Conservation (phyloP, 148 eudicot genomes). For the Amaranthus cruentus region DNA sequence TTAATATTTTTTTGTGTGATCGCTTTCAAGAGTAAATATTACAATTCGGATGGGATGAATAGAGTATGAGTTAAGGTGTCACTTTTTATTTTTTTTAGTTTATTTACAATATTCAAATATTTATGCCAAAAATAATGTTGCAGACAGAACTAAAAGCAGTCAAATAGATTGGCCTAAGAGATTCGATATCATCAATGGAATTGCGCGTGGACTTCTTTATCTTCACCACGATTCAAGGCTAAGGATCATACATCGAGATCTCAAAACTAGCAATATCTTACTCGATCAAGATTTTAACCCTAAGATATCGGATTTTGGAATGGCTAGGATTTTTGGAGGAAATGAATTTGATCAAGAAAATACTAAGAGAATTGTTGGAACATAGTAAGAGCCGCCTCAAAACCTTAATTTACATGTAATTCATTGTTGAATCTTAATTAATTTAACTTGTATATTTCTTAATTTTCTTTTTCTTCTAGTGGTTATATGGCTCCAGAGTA, state of each 20-base stretch:
- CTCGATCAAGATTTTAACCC: background rate
- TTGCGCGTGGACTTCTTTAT: background rate
- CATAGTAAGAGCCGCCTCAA: slow-evolving; percentile 18
- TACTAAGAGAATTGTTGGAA: slow-evolving; percentile 28
- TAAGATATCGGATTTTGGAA: slow-evolving; percentile 2
- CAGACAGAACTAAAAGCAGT: background rate
- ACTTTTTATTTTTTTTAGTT: no score
- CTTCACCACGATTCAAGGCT: slow-evolving; percentile 9
- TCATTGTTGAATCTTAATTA: no score
- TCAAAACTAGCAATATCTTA: slow-evolving; percentile 8
- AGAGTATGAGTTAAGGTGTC: no score
- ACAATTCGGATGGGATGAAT: no score
- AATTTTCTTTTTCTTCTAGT: background rate
- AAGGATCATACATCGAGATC: slow-evolving; percentile 9
- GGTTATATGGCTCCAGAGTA: slow-evolving; percentile 4
- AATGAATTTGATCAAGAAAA: slow-evolving; percentile 17
- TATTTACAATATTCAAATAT: no score
- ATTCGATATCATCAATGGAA: slow-evolving; percentile 20
- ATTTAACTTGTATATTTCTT: no score
- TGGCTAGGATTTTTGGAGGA: slow-evolving; percentile 6
- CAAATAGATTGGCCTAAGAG: slow-evolving; percentile 20
- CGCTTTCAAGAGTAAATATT: no score
- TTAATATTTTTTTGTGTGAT: no score
- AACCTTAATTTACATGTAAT: no score
- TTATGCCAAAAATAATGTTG: background rate